These are phyloP conservation scores for Mixia osmundae DNA, from an alignment of 1,284 basidiomycete genomes.

Conservation along the genomic window DNA sequence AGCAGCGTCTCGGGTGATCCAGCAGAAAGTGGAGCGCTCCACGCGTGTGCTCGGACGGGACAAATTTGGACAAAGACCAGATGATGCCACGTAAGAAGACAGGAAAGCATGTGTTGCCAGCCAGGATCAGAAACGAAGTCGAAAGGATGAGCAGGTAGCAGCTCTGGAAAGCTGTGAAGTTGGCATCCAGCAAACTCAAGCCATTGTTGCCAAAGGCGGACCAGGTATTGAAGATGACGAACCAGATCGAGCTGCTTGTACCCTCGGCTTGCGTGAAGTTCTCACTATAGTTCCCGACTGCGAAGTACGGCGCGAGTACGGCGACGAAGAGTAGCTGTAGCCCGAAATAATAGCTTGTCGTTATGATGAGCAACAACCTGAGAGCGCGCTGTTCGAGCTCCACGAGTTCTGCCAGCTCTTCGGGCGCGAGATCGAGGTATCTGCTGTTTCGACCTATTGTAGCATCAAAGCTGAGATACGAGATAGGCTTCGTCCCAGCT, in stretches of 20 bases:
- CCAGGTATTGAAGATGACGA: constrained; percentile 53
- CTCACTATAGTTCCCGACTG: too few relatives aligned
- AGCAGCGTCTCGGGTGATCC: constrained; percentile 82
- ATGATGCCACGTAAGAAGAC: constrained; percentile 21
- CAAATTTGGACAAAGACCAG: constrained; percentile 44
- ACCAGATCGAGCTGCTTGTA: constrained; percentile 67
- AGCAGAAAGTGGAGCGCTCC: constrained; percentile 76
- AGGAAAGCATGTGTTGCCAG: constrained; percentile 49
- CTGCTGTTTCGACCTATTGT: constrained; percentile 4
- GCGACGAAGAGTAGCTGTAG: too few relatives aligned
- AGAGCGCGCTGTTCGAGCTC: too few relatives aligned
- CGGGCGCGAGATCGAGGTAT: too few relatives aligned
- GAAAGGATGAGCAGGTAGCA: constrained; percentile 60
- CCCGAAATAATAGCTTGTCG: too few relatives aligned
- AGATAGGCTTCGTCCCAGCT: too few relatives aligned
- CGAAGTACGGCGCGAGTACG: too few relatives aligned
- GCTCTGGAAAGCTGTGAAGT: constrained; percentile 64
- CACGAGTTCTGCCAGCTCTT: too few relatives aligned
- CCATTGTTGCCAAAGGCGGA: constrained; percentile 87
- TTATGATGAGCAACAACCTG: too few relatives aligned
- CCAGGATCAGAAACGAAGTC: constrained; percentile 41
- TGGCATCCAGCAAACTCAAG: constrained; percentile 49
- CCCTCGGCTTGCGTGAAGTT: too few relatives aligned
- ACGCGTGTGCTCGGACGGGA: constrained; percentile 32
- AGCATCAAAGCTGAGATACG: background rate